Evolutionary conservation across 805 yeast genomes (phyloP).

Genomic region (Cyberlindnera nakhonratchasimensis): DNA sequence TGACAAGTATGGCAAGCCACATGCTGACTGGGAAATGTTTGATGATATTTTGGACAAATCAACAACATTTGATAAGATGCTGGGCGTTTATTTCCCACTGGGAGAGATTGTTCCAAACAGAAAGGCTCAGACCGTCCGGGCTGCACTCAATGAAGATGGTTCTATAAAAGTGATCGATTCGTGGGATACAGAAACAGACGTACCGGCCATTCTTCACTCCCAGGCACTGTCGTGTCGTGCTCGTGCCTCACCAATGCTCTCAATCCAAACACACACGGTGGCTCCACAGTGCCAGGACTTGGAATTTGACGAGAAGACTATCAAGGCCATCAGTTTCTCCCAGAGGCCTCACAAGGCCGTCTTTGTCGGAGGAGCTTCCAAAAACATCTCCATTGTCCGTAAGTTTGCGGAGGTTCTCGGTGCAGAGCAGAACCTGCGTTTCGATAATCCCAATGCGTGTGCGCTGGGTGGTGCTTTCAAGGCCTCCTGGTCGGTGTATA

Average conservation of each 20-base stretch:
- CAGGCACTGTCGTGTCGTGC: conserved; percentile 84
- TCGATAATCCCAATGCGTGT: conserved; percentile 84
- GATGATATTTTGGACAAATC: conserved; percentile 46
- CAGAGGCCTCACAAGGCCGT: conserved; percentile 64
- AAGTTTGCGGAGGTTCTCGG: conserved; percentile 73
- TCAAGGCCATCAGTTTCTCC: conserved; percentile 19
- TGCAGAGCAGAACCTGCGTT: conserved; percentile 54
- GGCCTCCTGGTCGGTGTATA: conserved; percentile 63
- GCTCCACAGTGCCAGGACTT: conserved; percentile 8
- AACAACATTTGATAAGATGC: conserved; percentile 35
- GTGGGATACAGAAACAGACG: conserved; percentile 62
- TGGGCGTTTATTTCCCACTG: conserved; percentile 82
- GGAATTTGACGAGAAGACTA: conserved; percentile 35
- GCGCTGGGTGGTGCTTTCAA: conserved; percentile 89
- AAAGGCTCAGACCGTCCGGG: conserved; percentile 57
- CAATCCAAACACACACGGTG: conserved; percentile 25
- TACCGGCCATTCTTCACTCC: conserved; percentile 73
- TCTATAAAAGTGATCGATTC: conserved; percentile 32
- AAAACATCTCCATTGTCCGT: conserved; percentile 61
- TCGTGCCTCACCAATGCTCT: conserved; percentile 74
- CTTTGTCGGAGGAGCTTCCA: conserved; percentile 87
- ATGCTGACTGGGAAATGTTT: conserved; percentile 57
- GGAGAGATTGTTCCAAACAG: conserved; percentile 92
- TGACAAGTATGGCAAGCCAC: conserved; percentile 32
- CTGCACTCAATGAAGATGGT: conserved; percentile 35